phyloP scores from a whole-genome alignment of 495 filamentous ascomycete genomes.

The Penicillium mononematosum region DNA sequence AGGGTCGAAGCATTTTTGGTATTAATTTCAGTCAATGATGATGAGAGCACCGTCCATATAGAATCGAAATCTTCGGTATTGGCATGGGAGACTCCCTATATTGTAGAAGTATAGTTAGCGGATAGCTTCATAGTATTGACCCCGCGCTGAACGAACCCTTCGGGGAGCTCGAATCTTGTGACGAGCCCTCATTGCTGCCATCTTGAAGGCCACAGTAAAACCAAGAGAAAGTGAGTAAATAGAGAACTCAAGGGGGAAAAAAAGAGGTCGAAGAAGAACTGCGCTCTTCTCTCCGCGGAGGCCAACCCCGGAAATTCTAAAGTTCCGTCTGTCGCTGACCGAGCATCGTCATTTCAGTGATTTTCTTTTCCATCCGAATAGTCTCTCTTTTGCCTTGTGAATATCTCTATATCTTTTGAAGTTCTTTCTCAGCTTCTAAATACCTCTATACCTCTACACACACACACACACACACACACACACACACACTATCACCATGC shows the following conservation, averaged over 20 bases:
- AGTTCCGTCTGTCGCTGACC: constrained; percentile 10
- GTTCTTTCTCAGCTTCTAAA: background rate
- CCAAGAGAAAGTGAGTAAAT: background rate
- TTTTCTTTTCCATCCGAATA: background rate
- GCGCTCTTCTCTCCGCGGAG: constrained; percentile 30
- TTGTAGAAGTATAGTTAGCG: constrained; percentile 20
- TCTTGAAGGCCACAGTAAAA: constrained; percentile 31
- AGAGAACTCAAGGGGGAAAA: background rate
- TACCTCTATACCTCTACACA: background rate
- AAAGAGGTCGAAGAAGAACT: background rate
- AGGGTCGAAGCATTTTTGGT: constrained; percentile 85
- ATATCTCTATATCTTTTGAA: background rate
- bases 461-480: background rate
- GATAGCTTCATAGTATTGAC: background rate
- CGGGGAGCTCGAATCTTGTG: constrained; percentile 72
- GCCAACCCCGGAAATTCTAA: constrained; percentile 13
- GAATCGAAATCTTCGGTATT: constrained; percentile 73
- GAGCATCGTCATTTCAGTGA: constrained; percentile 10
- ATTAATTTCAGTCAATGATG: constrained; percentile 82
- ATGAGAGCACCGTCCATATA: constrained; percentile 71
- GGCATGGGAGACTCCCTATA: constrained; percentile 55
- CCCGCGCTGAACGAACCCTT: constrained; percentile 48
- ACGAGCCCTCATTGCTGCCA: constrained; percentile 64
- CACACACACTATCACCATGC: constrained; percentile 14
- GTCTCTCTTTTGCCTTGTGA: background rate